phyloP scores from a whole-genome alignment of 192 early-diverging fungal species.

The Gamsiella multidivaricata region DNA sequence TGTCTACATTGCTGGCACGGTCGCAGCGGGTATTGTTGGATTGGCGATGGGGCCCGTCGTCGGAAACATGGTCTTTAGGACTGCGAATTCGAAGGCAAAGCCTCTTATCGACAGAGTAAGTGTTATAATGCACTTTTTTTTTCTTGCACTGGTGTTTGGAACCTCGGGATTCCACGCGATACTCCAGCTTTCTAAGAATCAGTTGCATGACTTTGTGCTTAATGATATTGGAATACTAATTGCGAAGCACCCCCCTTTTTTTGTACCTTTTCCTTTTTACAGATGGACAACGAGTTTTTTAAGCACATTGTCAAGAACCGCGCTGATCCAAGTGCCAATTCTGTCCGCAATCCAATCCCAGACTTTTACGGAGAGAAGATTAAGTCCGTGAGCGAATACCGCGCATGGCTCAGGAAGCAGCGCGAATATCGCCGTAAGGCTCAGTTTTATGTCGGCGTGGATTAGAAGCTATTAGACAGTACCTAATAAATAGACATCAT shows the following conservation, averaged over 20 bases:
- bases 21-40: conserved; percentile 71
- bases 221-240: too few species aligned
- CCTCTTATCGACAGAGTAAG: conserved; percentile 61
- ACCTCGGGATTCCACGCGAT: too few species aligned
- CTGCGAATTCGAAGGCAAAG: conserved; percentile 56
- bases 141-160: conserved; percentile 65
- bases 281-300: conserved; percentile 70
- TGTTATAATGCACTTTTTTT: conserved; percentile 78
- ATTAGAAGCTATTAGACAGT: conserved; percentile 28
- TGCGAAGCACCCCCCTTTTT: conserved; percentile 78
- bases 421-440: conserved; percentile 78
- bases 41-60: conserved; percentile 73
- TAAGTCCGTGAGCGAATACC: conserved; percentile 82
- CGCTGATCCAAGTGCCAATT: conserved; percentile 73
- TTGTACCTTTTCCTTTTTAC: conserved; percentile 25
- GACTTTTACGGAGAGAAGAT: conserved; percentile 97
- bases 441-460: conserved; percentile 69
- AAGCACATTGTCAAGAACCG: conserved; percentile 73
- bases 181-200: too few species aligned
- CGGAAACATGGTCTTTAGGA: conserved; percentile 69
- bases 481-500: not conserved
- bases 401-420: conserved; percentile 91
- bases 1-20: conserved; percentile 62
- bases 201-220: too few species aligned
- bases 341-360: conserved; percentile 80